Conservation (phyloP, 768 basidiomycete genomes). For the Ephemerocybe angulata region DNA sequence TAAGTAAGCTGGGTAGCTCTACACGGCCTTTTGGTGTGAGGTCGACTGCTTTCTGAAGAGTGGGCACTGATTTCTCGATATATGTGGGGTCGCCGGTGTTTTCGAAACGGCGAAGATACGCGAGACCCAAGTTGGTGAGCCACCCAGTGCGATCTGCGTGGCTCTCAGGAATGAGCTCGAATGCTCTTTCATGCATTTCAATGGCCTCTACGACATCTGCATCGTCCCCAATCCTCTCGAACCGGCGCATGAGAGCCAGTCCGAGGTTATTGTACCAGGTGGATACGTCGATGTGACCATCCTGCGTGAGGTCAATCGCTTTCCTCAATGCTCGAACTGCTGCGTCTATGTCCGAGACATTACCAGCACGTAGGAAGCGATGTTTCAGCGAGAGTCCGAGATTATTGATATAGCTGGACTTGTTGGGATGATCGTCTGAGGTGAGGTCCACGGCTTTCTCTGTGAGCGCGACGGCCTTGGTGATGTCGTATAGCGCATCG, state of each 20-base stretch:
- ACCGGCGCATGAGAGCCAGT: slow-evolving; percentile 16
- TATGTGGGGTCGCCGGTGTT: too few relatives aligned
- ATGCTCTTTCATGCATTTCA: too few relatives aligned
- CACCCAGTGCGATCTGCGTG: too few relatives aligned
- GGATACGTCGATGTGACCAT: slow-evolving; percentile 2
- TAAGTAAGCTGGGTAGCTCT: too few relatives aligned
- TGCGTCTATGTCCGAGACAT: slow-evolving; percentile 13
- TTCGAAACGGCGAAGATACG: too few relatives aligned
- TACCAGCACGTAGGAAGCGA: background rate
- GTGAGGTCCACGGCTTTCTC: too few relatives aligned
- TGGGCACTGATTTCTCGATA: too few relatives aligned
- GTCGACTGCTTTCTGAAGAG: too few relatives aligned
- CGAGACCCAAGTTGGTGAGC: too few relatives aligned
- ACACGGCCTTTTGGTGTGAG: too few relatives aligned
- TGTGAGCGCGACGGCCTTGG: slow-evolving; percentile 11
- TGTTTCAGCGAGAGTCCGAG: slow-evolving; percentile 9
- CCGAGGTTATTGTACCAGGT: slow-evolving; percentile 18
- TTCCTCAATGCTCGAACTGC: background rate
- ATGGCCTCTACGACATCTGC: slow-evolving; percentile 21
- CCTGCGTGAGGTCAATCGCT: background rate
- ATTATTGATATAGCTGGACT: background rate
- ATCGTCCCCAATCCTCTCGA: slow-evolving; percentile 18
- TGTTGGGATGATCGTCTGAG: slow-evolving; percentile 3
- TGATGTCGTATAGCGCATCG: slow-evolving; percentile 14
- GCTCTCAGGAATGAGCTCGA: too few relatives aligned